Conservation (phyloP, 805 yeast species). For the Clavispora asparagi region DNA sequence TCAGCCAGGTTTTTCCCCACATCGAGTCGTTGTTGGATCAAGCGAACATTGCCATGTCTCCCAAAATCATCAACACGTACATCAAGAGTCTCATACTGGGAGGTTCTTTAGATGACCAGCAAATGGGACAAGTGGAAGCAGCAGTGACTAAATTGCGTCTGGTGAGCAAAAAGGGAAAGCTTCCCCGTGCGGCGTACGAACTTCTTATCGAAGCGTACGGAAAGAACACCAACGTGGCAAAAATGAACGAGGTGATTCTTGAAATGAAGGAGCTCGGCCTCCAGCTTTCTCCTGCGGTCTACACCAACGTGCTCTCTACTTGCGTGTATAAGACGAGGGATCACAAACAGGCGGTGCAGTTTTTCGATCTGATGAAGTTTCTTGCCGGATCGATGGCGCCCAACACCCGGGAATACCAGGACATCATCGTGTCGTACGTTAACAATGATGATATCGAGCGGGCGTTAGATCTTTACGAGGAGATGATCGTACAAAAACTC, state of each 20-base stretch:
- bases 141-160: constrained; percentile 23
- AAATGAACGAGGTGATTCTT: constrained; percentile 32
- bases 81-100: constrained; percentile 31
- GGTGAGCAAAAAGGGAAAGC: constrained; percentile 16
- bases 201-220: constrained; percentile 43
- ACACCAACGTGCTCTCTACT: constrained; percentile 56
- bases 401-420: constrained; percentile 59
- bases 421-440: constrained; percentile 63
- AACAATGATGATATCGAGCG: constrained; percentile 61
- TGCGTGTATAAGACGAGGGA: constrained; percentile 48
- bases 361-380: constrained; percentile 85
- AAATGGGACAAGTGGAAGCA: constrained; percentile 26
- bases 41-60: constrained; percentile 26
- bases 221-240: constrained; percentile 30
- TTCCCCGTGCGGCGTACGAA: constrained; percentile 39
- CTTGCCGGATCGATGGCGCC: constrained; percentile 64
- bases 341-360: constrained; percentile 57
- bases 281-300: constrained; percentile 42
- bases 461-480: constrained; percentile 72
- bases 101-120: constrained; percentile 13
- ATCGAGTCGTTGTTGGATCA: constrained; percentile 25
- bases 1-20: constrained; percentile 25
- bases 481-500: constrained; percentile 41
- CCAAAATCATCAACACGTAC: constrained; percentile 31
- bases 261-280: constrained; percentile 35